Evolutionary conservation across 225 moss, liverwort and hornwort genomes (phyloP), one percentile per base, ranked within the genome.

Genomic region (Bryum argenteum): DNA sequence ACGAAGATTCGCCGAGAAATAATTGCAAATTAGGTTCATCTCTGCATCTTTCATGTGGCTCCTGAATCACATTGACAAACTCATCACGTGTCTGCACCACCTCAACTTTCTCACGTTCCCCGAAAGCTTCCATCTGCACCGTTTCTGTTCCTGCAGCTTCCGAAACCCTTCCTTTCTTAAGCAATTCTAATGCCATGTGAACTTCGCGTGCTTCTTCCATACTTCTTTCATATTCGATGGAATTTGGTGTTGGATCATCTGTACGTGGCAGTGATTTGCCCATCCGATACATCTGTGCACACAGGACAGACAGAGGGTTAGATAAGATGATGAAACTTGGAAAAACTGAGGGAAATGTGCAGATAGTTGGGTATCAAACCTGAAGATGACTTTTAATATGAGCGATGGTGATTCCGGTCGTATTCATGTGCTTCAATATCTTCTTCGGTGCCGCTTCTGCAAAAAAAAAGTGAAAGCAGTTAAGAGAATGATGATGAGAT

Each of bases 361-460:
- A 28, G 2, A 28, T 28, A 44, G 45, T 38, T 81, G 73, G 73
- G 65, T 54, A 11, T 69, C 65, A 41, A 0, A 78, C 78, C 78
- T 82, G 89, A 60, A 89, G 82, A 61, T 89, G 89, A 59, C 89
- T 89, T 72, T 89, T 89, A 54, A 89, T 78, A 17, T 89, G 89
- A 0, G 87, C 87, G 52, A 89, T 87, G 26, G 87, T 89, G 71
- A 89, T 82, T 64, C 80, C 89, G 4, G 82, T 78, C 63, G 58
- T 80, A 38, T 84, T 58, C 89, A 89, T 89, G 57, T 62, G 75
- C 45, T 84, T 80, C 47, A 87, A 58, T 69, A 89, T 88, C 73
- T 77, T 71, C 76, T 89, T 89, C 6, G 89, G 89, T 9, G 89
- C 85, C 14, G 89, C 89, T 69, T 73, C 87, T 89, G 74, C 75